These are phyloP conservation scores for Aspergillus egyptiacus DNA, from an alignment of 495 filamentous ascomycete species.

Conservation along the genomic window DNA sequence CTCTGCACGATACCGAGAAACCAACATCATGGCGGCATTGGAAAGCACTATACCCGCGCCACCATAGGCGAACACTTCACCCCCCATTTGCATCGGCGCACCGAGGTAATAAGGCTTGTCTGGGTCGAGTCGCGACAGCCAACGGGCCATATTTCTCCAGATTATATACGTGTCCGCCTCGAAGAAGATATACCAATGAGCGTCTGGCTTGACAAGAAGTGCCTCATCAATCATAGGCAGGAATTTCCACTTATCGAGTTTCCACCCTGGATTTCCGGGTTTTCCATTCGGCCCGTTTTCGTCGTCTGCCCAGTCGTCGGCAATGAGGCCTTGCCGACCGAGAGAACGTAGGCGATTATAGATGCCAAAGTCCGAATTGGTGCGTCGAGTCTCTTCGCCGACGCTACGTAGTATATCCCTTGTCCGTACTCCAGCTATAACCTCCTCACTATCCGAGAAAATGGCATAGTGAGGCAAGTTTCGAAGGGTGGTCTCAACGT, in stretches of 20 bases:
- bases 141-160: conserved; percentile 49
- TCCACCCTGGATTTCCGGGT: conserved; percentile 36
- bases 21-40: conserved; percentile 40
- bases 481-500: conserved; percentile 35
- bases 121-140: conserved; percentile 40
- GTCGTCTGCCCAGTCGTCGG: conserved; percentile 26
- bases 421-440: conserved; percentile 31
- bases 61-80: conserved; percentile 50
- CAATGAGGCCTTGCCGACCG: conserved; percentile 30
- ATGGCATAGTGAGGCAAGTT: conserved; percentile 40
- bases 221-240: conserved; percentile 40
- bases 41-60: conserved; percentile 56
- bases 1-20: conserved; percentile 27
- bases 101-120: conserved; percentile 47
- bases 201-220: conserved; percentile 33
- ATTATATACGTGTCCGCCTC: conserved; percentile 58
- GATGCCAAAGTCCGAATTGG: conserved; percentile 38
- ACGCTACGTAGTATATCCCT: conserved; percentile 39
- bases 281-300: conserved; percentile 33
- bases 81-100: conserved; percentile 39
- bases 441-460: conserved; percentile 44
- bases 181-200: conserved; percentile 58
- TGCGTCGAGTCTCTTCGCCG: conserved; percentile 27
- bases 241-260: conserved; percentile 48
- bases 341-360: conserved; percentile 36